phyloP scores from a whole-genome alignment of 1,139 yeast genomes.

The Taphrina communis region DNA sequence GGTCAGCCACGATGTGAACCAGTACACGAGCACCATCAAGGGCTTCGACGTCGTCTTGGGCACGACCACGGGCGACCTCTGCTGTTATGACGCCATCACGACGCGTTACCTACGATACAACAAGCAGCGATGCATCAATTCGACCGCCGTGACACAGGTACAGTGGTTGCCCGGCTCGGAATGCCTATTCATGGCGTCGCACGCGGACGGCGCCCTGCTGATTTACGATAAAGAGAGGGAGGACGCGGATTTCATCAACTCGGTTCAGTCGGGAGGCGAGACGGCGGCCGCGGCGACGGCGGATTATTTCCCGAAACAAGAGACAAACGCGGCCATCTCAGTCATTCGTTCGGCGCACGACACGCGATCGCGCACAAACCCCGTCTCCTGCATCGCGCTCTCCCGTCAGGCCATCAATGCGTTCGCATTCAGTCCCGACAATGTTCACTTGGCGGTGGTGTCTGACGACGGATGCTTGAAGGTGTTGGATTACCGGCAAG shows the following conservation, averaged over 20 bases:
- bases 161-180: constrained; percentile 56
- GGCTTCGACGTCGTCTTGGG: constrained; percentile 60
- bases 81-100: constrained; percentile 61
- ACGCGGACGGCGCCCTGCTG: constrained; percentile 55
- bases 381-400: constrained; percentile 67
- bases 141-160: constrained; percentile 53
- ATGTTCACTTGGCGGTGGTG: constrained; percentile 58
- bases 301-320: constrained; percentile 39
- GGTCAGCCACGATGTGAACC: constrained; percentile 54
- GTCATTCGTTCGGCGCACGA: constrained; percentile 44
- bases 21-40: constrained; percentile 51
- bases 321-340: constrained; percentile 43
- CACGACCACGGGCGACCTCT: constrained; percentile 60
- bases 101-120: constrained; percentile 60
- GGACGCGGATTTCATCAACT: constrained; percentile 48
- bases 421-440: constrained; percentile 59
- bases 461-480: constrained; percentile 72
- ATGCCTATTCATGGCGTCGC: constrained; percentile 54
- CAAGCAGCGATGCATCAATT: constrained; percentile 54
- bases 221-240: constrained; percentile 56
- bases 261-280: constrained; percentile 11
- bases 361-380: constrained; percentile 51
- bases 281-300: background rate
- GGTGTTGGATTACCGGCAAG: constrained; percentile 61
- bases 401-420: constrained; percentile 65